Base-by-base conservation (phyloP, 2,329 filamentous ascomycete species). In the Juglanconis sp. region DNA sequence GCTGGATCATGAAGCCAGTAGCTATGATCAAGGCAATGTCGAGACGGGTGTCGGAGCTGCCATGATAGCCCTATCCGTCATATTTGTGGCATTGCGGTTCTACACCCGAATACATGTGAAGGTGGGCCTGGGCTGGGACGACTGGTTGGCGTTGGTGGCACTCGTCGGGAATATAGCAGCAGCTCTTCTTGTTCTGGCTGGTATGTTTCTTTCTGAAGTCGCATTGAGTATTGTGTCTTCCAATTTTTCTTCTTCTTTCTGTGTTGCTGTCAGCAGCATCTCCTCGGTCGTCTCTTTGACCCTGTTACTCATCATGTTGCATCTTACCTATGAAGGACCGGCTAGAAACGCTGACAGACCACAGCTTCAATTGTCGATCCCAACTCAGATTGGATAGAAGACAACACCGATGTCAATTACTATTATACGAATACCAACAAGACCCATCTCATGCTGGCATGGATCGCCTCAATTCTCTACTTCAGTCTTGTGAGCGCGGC, bases 381-480 rank as follows among this genome's bases (percentile, higher is more conserved):
- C 6, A 52, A 61, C 24, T 52, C 50, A 5, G 40, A 36, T 11
- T 59, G 59, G 59, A 24, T 59, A n/a, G 53, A 53, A 32, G 42
- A 56, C 30, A 48, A 56, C 17, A 59, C 54, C 5, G 56, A 63
- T 44, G 58, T 51, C 13, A 15, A 34, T n/a, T 61, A 61, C 32
- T 11, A 34, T 32, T 65, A 65, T 47, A 59, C 58, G 1, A 9
- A 38, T 17, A 53, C 52, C n/a, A 63, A 63, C 35, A 17, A 60
- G 32, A 40, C 50, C 2, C 53, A 65, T 35, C 60, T 64, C 52
- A 46, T 59, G 35, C 44, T 64, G 3, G 35, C 53, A 10, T 73
- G 67, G 13, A 57, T 65, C 31, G 62, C 65, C 11, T 65, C 70
- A 3, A 59, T 72, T 8, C 61, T 72, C 6, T 74, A 74, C 52